Evolutionary conservation across 2,329 filamentous ascomycete species (phyloP), one percentile per base, ranked within the genome.

Genomic region (Rhexocercosporidium sp.): DNA sequence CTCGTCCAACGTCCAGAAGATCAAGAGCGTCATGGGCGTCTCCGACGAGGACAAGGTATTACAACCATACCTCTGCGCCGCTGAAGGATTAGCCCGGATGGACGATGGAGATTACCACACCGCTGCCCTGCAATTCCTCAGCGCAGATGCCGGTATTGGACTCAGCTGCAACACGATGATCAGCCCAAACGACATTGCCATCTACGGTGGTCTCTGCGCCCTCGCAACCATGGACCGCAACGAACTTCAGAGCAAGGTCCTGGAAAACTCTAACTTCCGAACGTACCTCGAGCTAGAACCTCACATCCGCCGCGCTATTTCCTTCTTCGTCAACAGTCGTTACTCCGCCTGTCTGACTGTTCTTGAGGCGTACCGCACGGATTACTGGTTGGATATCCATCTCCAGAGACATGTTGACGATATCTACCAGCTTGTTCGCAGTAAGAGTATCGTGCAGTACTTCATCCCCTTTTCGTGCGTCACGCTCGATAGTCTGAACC

Each of bases 401-500:
- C 86, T 99, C 7, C 90, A 92, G 67, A 87, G 85, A 69, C 92
- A 97, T 71, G 83, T 97, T 20, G 76, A 85, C 44, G 80, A 82
- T 1, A 83, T 99, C 22, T 96, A 94, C 80, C 82, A 85, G 12
- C 82, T 84, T 57, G 94, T 99, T 72, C 89, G 96, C 66, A 92
- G 86, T 75, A 97, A 97, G 82, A 95, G 94, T 75, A 97, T 99
- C 67, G 88, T 94, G 27, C 93, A 97, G 76, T 98, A 97, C 80
- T 91, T 97, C 74, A 85, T 93, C 27, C 94, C 96, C 0, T 99
- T 97, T 79, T 96, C 91, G 49, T 90, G 90, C 71, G 93, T 97
- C 69, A 94, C 92, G 0, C 83, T 98, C 4, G 85, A 90, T 22
- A 93, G 89, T 68, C 88, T 99, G 83, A 88, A 92, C 9, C 83